Percentiles rank a stretch among this genome's conserved stretches.
These are phyloP conservation scores for Alternaria infectoria DNA, from an alignment of 2,329 filamentous ascomycete genomes.

Conservation along the genomic window DNA sequence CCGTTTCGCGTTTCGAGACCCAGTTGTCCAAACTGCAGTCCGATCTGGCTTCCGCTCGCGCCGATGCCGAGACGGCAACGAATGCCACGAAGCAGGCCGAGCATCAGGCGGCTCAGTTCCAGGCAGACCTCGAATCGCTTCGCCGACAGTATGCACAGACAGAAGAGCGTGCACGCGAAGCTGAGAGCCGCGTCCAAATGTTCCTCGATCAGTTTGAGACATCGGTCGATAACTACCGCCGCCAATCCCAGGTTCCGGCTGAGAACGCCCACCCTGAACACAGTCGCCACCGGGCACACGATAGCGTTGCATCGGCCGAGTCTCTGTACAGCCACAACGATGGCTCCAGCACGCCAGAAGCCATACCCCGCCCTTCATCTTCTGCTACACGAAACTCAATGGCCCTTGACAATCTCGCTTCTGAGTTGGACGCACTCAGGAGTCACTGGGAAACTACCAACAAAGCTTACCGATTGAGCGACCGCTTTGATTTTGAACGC, in stretches of 20 bases:
- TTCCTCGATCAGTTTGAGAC: constrained; percentile 93
- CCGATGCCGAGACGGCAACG: constrained; percentile 72
- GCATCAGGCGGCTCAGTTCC: constrained; percentile 60
- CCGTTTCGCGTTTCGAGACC: constrained; percentile 71
- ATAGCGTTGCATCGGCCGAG: constrained; percentile 67
- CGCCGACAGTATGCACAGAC: constrained; percentile 81
- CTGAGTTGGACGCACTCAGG: constrained; percentile 87
- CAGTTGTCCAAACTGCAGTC: constrained; percentile 71
- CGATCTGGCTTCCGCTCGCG: constrained; percentile 70
- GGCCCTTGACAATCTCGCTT: constrained; percentile 88
- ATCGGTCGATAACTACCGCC: constrained; percentile 92
- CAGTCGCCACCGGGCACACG: constrained; percentile 54
- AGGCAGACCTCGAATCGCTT: constrained; percentile 77
- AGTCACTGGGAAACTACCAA: constrained; percentile 96
- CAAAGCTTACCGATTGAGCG: constrained; percentile 91
- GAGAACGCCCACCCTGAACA: constrained; percentile 43
- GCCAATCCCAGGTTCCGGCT: constrained; percentile 63
- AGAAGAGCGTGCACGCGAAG: constrained; percentile 84
- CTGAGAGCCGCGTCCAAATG: constrained; percentile 90
- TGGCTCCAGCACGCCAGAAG: constrained; percentile 43
- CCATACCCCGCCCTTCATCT: constrained; percentile 32
- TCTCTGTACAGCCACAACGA: constrained; percentile 56
- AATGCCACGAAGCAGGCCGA: constrained; percentile 60
- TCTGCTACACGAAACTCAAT: constrained; percentile 62
- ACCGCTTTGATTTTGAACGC: constrained; percentile 83